These are phyloP conservation scores for Cnidoscolus chayamansa DNA, from an alignment of 441 rosid species.

Conservation along the genomic window DNA sequence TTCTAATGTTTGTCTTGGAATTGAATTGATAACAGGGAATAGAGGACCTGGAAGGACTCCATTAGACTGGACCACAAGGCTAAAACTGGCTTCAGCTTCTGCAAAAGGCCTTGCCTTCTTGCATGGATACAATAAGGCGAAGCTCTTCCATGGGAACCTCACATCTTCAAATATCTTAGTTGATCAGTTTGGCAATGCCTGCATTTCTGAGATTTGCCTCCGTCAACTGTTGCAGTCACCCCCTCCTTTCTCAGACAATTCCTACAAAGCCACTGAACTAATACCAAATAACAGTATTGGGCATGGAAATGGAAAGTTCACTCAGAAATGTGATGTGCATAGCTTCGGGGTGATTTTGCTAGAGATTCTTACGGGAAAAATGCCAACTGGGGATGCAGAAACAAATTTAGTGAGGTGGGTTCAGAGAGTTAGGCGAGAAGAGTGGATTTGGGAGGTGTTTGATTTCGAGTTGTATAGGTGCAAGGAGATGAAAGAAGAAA, in stretches of 20 bases:
- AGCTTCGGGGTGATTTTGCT: conserved; percentile 46
- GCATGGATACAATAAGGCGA: conserved; percentile 35
- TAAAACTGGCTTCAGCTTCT: conserved; percentile 41
- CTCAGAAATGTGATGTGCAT: conserved; percentile 41
- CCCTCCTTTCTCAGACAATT: conserved; percentile 13
- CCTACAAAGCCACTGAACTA: conserved; percentile 40
- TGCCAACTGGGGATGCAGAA: conserved; percentile 37
- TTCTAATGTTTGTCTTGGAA: too few relatives aligned
- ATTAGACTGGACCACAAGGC: conserved; percentile 40
- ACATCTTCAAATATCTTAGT: conserved; percentile 46
- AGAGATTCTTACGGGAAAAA: conserved; percentile 45
- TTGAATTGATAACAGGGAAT: conserved; percentile 26
- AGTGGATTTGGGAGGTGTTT: conserved; percentile 45
- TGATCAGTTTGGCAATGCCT: conserved; percentile 32
- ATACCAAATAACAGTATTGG: conserved; percentile 5
- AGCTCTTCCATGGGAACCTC: conserved; percentile 47
- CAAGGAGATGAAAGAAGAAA: conserved; percentile 38
- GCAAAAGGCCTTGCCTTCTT: conserved; percentile 46
- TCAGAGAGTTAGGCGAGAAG: conserved; percentile 28
- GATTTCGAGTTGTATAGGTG: conserved; percentile 43
- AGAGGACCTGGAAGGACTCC: conserved; percentile 53
- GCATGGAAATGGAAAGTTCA: conserved; percentile 24
- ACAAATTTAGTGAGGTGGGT: conserved; percentile 43
- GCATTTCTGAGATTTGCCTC: conserved; percentile 38
- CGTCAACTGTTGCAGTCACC: conserved; percentile 35